phyloP scores from a whole-genome alignment of 2,329 filamentous ascomycete genomes.

The Blastomyces parvus region DNA sequence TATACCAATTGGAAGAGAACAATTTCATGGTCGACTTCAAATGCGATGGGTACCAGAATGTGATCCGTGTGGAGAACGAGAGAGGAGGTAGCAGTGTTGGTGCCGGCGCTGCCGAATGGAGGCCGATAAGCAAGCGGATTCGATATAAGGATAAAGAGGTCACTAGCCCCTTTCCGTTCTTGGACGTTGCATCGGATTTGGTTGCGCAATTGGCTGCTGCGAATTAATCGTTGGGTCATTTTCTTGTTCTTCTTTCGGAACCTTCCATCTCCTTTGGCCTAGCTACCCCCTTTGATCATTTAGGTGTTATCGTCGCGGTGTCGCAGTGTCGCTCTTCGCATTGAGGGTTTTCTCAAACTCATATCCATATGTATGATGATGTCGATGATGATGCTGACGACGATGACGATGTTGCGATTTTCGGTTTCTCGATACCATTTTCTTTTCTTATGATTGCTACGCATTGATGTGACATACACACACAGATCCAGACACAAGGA shows the following conservation, averaged over 20 bases:
- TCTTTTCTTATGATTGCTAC: background rate
- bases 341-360: background rate
- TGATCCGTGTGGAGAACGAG: slow-evolving; percentile 43
- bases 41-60: slow-evolving; percentile 92
- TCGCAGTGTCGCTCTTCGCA: background rate
- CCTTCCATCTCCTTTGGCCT: background rate
- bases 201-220: slow-evolving; percentile 89
- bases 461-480: background rate
- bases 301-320: background rate
- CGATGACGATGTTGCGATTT: background rate
- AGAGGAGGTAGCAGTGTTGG: slow-evolving; percentile 20
- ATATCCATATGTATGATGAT: background rate
- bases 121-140: slow-evolving; percentile 40
- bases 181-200: slow-evolving; percentile 83
- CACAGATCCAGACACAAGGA: background rate
- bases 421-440: background rate
- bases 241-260: background rate
- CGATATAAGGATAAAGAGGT: slow-evolving; percentile 83
- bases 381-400: background rate
- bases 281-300: background rate
- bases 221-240: slow-evolving; percentile 37
- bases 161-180: slow-evolving; percentile 87
- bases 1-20: slow-evolving; percentile 85
- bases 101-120: slow-evolving; percentile 32
- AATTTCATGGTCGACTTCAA: slow-evolving; percentile 98